Percentiles rank a stretch among this genome's conserved stretches.
phyloP scores from a whole-genome alignment of 768 basidiomycete genomes.

The Boletus tylopilopsis region DNA sequence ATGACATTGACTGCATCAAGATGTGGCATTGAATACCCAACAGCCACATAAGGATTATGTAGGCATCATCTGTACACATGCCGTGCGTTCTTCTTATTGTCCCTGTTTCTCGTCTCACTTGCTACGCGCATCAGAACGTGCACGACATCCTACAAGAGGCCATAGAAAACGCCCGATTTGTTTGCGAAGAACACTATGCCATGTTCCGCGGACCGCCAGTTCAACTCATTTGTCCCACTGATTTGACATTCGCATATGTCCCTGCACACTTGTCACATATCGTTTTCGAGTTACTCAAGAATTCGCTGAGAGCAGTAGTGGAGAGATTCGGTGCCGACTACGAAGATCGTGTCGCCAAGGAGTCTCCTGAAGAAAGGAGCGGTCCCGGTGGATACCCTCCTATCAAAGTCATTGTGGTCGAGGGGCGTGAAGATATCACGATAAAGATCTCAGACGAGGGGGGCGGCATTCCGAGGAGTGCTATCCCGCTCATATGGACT shows the following conservation, averaged over 20 bases:
- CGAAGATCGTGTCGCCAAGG: constrained; percentile 42
- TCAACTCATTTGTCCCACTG: constrained; percentile 87
- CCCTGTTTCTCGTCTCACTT: not conserved
- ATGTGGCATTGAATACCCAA: constrained; percentile 91
- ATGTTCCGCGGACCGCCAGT: constrained; percentile 97
- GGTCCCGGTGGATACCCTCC: constrained; percentile 20
- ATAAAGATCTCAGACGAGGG: constrained; percentile 99
- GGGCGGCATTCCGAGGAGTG: constrained; percentile 79
- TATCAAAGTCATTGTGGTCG: constrained; percentile 66
- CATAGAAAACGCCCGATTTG: constrained; percentile 93
- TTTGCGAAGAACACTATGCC: constrained; percentile 94
- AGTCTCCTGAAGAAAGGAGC: constrained; percentile 1
- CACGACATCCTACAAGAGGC: constrained; percentile 98
- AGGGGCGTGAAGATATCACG: constrained; percentile 96
- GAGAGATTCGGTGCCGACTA: constrained; percentile 84
- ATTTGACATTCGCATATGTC: constrained; percentile 90
- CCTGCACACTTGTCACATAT: constrained; percentile 97
- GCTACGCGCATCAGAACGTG: constrained; percentile 58
- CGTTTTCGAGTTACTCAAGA: constrained; percentile 95
- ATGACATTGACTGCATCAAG: constrained; percentile 37
- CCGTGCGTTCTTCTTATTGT: constrained; percentile 46
- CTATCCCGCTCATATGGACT: constrained; percentile 96
- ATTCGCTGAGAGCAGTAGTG: constrained; percentile 94
- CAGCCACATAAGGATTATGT: constrained; percentile 90
- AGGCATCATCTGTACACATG: constrained; percentile 94